Evolutionary conservation across 202 grass and related monocot genomes (phyloP).

Genomic region (Carex sylvatica): DNA sequence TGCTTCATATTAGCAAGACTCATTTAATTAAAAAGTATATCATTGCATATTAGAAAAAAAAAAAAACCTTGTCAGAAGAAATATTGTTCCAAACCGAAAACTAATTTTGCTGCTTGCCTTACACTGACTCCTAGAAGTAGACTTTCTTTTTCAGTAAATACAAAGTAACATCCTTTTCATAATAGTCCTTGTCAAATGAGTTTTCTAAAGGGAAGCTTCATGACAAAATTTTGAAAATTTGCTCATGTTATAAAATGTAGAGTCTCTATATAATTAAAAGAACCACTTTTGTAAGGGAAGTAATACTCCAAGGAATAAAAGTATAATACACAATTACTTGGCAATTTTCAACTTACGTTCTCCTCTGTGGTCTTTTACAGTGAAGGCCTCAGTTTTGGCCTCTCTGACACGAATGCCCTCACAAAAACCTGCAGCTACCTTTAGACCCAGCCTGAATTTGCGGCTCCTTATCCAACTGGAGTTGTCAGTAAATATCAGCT

Average conservation of each 20-base stretch:
- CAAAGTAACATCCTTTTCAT: neutral
- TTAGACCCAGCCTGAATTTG: constrained; percentile 84
- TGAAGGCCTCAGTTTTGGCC: constrained; percentile 91
- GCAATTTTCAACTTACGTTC: constrained; percentile 49
- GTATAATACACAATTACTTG: constrained; percentile 23
- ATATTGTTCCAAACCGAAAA: neutral
- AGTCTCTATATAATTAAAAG: neutral
- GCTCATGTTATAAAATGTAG: neutral
- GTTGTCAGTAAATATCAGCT: constrained; percentile 88
- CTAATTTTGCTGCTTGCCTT: neutral
- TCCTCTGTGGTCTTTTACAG: constrained; percentile 91
- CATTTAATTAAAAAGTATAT: neutral
- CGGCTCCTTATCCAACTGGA: constrained; percentile 94
- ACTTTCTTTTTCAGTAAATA: neutral
- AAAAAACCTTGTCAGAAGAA: neutral
- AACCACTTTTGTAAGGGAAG: neutral
- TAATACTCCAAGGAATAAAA: neutral
- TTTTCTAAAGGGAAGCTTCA: neutral
- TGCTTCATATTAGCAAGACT: constrained; percentile 1
- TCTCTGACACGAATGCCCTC: constrained; percentile 72
- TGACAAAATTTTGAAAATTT: neutral
- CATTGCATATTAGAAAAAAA: neutral
- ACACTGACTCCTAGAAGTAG: neutral
- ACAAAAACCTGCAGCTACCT: constrained; percentile 61
- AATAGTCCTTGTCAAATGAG: neutral